A percentile compares a stretch with the other conserved stretches of the same genome.
Evolutionary conservation across 495 filamentous ascomycete species (phyloP).

Genomic region (Xylaria longipes): DNA sequence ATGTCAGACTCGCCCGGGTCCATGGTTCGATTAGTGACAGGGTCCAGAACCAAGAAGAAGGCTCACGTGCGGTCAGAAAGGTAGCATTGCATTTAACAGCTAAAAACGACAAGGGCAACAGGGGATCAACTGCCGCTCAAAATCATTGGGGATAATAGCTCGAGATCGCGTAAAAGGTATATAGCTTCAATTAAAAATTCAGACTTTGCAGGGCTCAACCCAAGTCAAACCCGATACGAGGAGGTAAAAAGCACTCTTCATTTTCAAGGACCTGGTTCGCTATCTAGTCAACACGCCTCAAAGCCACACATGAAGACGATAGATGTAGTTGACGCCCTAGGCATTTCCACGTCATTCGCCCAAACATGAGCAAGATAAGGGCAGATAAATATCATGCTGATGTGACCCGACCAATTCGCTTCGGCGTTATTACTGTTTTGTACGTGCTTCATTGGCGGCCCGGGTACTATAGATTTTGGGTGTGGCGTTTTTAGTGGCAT

Average conservation of each 20-base stretch:
- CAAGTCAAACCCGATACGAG: background rate
- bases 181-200: background rate
- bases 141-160: background rate
- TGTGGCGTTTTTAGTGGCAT: background rate
- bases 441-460: background rate
- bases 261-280: background rate
- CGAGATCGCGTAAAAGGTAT: background rate
- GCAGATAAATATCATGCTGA: background rate
- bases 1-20: background rate
- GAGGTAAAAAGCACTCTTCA: background rate
- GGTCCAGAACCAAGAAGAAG: conserved; percentile 6
- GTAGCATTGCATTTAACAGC: conserved; percentile 6
- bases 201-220: background rate
- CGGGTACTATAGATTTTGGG: background rate
- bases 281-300: background rate
- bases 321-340: background rate
- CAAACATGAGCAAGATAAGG: background rate
- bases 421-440: background rate
- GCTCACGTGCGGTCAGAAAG: conserved; percentile 3
- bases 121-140: background rate
- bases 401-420: background rate
- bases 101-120: background rate
- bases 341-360: background rate
- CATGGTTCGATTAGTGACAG: background rate
- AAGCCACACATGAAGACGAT: background rate